Base-by-base conservation (phyloP, 106 monocot species). In the Narthecium ossifragum region DNA sequence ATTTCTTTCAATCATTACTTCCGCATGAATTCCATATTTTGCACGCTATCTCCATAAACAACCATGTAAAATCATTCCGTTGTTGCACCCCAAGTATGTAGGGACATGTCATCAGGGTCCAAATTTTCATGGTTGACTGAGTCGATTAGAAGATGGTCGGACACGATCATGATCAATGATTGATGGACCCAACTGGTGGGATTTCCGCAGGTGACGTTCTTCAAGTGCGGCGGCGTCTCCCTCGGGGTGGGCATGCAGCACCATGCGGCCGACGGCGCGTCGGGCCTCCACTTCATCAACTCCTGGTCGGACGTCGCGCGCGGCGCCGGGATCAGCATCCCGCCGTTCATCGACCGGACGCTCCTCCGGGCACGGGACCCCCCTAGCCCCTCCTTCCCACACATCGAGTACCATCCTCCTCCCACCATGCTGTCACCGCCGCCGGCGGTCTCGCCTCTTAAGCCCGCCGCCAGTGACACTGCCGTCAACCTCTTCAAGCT, bases 221-320 rank as follows among this genome's bases (percentile, higher is more conserved):
- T 96, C 72, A 83, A 80, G 55, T 96, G 90, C 45, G 96, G 96
- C 28, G 96, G 96, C 1, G 78, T 55, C 1, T 75, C 96, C 10
- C 73, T 96, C 0, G 96, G 96, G 6, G 96, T 96, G 6, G 96
- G 96, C 21, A 90, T 96, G 90, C 96, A 96, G 51, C 96, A 94
- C 75, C 90, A 86, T 47, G 83, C 70, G 2, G 94, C 86, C 5
- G 94, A 96, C 53, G 94, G 94, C 12, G 59, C 59, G 61, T 85
- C 94, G 7, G 89, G 86, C 25, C 77, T 90, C 40, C 90, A 86
- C 58, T 90, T 96, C 78, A 84, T 96, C 61, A 96, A 96, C 62
- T 83, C 94, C 21, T 94, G 93, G 93, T 79, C 93, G n/a, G 89
- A 85, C 65, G 40, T 94, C 22, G 70, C 85, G 24, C 79, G 86